Base-by-base conservation (phyloP, 1,284 basidiomycete genomes). In the Fereydounia khargensis region DNA sequence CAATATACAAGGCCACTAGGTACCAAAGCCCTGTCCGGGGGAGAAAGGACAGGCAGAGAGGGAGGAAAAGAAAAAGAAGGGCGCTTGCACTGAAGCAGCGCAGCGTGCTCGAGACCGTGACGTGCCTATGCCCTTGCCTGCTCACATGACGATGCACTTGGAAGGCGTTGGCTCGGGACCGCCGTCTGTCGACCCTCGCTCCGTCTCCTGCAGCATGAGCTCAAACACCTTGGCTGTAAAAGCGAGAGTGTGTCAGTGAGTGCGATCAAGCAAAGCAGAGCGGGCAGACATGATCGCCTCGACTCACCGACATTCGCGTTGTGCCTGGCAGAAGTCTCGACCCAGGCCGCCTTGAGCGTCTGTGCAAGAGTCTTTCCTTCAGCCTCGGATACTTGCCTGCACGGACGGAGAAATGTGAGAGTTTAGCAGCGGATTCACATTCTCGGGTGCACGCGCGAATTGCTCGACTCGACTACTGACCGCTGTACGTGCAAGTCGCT, bases 401-500 rank as follows among this genome's bases (percentile, higher is more conserved):
- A 43, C 10, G 20, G 31, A n/a, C 18, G 20, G 17, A 13, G 9
- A 11, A 40, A 13, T 18, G 35, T 23, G n/a, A 10, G 20, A 7
- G 9, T 10, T 36, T n/a, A n/a, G n/a, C 17, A 19, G 20, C 19
- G 10, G 36, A 11, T 14, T 11, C 9, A 21, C 19, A 14, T 9
- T 10, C 9, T 1, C 9, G 20, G 19, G 36, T 10, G 11, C 36
- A 8, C 11, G 23, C 19, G 5, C 4, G 18, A 27, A n/a, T 63
- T 27, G 25, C 25, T 27, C 25, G 8, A 27, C 25, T 27, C 25
- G n/a, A n/a, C n/a, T 27, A 27, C 64, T 78, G 81, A 75, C 76
- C 89, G 86, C 81, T 87, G 76, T 73, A 81, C 70, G 79, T 81
- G 75, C 45, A 98, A 78, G 80, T 99, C 94, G 46, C 82, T 82